phyloP scores from a whole-genome alignment of 805 yeast genomes.

The Starmerella vaccinii region DNA sequence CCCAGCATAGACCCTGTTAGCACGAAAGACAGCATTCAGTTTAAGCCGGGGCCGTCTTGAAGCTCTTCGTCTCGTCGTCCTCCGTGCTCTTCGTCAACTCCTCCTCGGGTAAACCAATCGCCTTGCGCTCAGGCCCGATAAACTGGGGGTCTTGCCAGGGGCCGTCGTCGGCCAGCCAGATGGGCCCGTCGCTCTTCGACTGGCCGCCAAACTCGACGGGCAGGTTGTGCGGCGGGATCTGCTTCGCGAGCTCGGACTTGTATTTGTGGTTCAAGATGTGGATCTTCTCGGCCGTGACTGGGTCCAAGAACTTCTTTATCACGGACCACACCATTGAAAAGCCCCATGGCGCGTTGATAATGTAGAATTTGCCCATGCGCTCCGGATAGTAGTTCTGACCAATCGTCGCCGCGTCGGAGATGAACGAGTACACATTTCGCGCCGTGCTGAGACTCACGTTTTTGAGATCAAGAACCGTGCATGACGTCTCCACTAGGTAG shows the following conservation, averaged over 20 bases:
- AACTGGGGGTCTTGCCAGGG: constrained; percentile 91
- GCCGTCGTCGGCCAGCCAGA: constrained; percentile 81
- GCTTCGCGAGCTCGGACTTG: constrained; percentile 73
- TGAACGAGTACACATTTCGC: constrained; percentile 74
- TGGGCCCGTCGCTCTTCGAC: constrained; percentile 54
- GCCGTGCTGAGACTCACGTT: constrained; percentile 83
- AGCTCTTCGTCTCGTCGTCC: background rate
- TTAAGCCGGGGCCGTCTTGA: constrained; percentile 1
- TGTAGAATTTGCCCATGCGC: constrained; percentile 95
- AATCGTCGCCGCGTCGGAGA: constrained; percentile 82
- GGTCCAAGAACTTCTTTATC: constrained; percentile 90
- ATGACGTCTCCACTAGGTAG: constrained; percentile 79
- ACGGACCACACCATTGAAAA: constrained; percentile 86
- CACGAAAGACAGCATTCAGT: too few relatives aligned
- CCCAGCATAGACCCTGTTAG: too few relatives aligned
- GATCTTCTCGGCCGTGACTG: constrained; percentile 92
- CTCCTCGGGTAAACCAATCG: background rate
- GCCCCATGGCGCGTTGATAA: constrained; percentile 95
- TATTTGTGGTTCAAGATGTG: constrained; percentile 74
- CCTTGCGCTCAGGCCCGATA: constrained; percentile 80
- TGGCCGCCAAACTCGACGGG: constrained; percentile 86
- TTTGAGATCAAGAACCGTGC: constrained; percentile 90
- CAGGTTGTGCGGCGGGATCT: constrained; percentile 85
- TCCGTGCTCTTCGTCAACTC: background rate
- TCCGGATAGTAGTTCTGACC: constrained; percentile 98